Evolutionary conservation across 2,329 filamentous ascomycete genomes (phyloP).

Genomic region (Pseudogymnoascus sp.): DNA sequence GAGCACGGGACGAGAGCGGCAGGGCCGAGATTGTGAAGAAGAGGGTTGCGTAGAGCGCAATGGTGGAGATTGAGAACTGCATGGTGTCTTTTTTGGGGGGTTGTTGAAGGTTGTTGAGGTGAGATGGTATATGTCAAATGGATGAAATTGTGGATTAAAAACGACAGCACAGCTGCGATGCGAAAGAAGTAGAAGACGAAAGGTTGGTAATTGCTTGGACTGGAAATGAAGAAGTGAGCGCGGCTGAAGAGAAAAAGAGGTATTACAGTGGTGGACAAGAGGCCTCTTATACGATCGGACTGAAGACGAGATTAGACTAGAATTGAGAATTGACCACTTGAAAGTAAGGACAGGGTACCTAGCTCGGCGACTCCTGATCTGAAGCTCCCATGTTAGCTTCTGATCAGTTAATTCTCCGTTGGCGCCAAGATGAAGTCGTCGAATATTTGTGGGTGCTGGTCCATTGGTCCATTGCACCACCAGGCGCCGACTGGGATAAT

Average conservation of each 20-base stretch:
- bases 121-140: background rate
- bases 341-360: background rate
- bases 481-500: background rate
- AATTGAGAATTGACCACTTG: background rate
- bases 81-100: background rate
- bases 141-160: background rate
- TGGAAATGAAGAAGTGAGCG: slow-evolving; percentile 18
- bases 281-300: slow-evolving; percentile 13
- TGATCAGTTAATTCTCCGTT: background rate
- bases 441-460: background rate
- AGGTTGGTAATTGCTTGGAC: background rate
- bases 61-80: slow-evolving; percentile 4
- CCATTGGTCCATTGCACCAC: background rate
- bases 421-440: background rate
- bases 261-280: background rate
- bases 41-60: background rate
- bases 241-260: slow-evolving; percentile 16
- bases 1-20: slow-evolving; percentile 13
- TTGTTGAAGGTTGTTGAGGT: background rate
- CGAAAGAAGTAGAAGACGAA: background rate
- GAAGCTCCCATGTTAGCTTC: background rate
- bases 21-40: background rate
- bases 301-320: background rate
- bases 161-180: background rate
- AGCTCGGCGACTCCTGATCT: background rate